Conservation (phyloP, 129 eudicot genomes). For the Centaurea solstitialis region DNA sequence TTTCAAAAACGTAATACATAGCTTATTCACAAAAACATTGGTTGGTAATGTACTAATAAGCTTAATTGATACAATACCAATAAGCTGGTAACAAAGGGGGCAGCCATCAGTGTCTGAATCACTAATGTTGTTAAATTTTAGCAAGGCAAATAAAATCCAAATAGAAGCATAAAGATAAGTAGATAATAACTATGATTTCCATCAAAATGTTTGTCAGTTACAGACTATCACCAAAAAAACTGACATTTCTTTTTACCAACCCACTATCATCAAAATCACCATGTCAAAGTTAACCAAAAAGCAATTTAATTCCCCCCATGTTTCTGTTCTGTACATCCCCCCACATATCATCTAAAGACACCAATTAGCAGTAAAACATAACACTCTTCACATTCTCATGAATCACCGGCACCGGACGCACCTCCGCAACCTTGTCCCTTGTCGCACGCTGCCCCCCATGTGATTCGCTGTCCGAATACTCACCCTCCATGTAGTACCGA, state of each 20-base stretch:
- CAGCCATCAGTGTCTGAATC: too few species aligned
- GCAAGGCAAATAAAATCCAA: too few species aligned
- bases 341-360: background rate
- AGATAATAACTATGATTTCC: background rate
- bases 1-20: too few species aligned
- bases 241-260: background rate
- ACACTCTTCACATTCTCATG: conserved; percentile 66
- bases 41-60: too few species aligned
- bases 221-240: background rate
- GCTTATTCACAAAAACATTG: too few species aligned
- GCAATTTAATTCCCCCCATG: background rate
- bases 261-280: background rate
- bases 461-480: conserved; percentile 42
- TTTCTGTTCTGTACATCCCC: background rate
- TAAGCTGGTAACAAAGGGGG: too few species aligned
- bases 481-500: conserved; percentile 62
- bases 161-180: background rate
- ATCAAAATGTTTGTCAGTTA: background rate
- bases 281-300: background rate
- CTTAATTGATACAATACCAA: too few species aligned
- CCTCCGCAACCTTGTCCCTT: conserved; percentile 30
- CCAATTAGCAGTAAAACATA: conserved; percentile 68
- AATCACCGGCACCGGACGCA: conserved; percentile 49
- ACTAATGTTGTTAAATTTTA: too few species aligned
- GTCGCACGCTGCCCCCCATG: conserved; percentile 41